Conservation (phyloP, 345 rosid species). For the Citrus sp. region DNA sequence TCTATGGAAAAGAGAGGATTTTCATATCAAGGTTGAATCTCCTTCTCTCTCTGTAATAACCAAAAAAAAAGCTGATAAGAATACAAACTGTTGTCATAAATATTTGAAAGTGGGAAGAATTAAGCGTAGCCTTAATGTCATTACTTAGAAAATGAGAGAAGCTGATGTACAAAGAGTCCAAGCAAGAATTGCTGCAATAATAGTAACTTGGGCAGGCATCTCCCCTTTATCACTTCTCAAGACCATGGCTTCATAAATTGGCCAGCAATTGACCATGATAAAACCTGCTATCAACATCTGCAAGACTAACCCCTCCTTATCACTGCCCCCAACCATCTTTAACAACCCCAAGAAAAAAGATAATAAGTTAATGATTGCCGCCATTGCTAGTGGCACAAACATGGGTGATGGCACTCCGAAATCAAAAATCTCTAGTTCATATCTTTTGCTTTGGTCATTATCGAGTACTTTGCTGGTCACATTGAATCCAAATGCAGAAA, state of each 20-base stretch:
- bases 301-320: conserved; percentile 25
- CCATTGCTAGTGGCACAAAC: conserved; percentile 39
- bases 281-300: conserved; percentile 46
- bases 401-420: conserved; percentile 54
- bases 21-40: background rate
- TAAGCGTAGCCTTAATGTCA: too few species aligned
- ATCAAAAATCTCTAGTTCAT: conserved; percentile 53
- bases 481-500: conserved; percentile 45
- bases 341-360: conserved; percentile 33
- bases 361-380: conserved; percentile 47
- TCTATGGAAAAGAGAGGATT: background rate
- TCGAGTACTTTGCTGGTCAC: conserved; percentile 57
- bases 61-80: background rate
- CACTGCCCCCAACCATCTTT: background rate
- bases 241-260: conserved; percentile 58
- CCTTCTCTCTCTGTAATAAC: background rate
- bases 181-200: conserved; percentile 27
- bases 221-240: conserved; percentile 58
- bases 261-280: conserved; percentile 43
- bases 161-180: conserved; percentile 3
- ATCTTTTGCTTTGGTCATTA: conserved; percentile 50
- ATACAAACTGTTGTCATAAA: background rate
- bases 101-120: too few species aligned
- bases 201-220: conserved; percentile 31
- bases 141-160: too few species aligned